Conservation (phyloP, 73 alveolate species). For the Paramecium sexaurelia region DNA sequence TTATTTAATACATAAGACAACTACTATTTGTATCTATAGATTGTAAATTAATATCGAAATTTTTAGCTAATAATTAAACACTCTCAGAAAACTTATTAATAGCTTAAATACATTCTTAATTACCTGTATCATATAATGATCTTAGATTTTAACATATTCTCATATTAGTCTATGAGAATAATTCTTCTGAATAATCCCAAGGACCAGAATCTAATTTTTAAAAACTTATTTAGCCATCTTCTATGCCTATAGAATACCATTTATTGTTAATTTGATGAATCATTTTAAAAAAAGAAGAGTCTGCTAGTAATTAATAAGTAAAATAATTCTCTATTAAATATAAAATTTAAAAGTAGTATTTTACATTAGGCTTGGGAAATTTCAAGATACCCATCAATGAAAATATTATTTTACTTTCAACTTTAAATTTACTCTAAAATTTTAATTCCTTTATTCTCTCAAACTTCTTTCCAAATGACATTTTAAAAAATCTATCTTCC, state of each 20-base stretch:
- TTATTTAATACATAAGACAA: neutral
- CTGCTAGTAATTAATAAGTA: constrained; percentile 2
- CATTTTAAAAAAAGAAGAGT: neutral
- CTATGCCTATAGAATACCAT: constrained; percentile 1
- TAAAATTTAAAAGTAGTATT: neutral
- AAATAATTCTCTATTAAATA: constrained; percentile 20
- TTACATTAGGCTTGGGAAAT: constrained; percentile 2
- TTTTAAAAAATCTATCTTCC: neutral
- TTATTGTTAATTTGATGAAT: neutral
- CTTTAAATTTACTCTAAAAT: constrained; percentile 27
- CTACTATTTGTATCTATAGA: neutral
- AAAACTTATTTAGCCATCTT: neutral
- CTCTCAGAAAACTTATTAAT: neutral
- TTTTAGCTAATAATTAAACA: neutral
- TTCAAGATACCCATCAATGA: constrained; percentile 35
- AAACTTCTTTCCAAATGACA: neutral
- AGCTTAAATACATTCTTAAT: neutral
- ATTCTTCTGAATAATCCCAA: constrained; percentile 15
- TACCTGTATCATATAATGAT: neutral
- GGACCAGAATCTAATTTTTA: neutral
- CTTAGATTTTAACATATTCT: neutral
- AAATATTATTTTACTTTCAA: constrained; percentile 10
- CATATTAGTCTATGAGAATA: neutral
- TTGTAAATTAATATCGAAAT: neutral
- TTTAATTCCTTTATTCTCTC: constrained; percentile 12